A percentile compares a stretch with the other conserved stretches of the same genome.
These are phyloP conservation scores for Aspergillus brunneoviolaceus DNA, from an alignment of 2,329 filamentous ascomycete genomes.

Conservation along the genomic window DNA sequence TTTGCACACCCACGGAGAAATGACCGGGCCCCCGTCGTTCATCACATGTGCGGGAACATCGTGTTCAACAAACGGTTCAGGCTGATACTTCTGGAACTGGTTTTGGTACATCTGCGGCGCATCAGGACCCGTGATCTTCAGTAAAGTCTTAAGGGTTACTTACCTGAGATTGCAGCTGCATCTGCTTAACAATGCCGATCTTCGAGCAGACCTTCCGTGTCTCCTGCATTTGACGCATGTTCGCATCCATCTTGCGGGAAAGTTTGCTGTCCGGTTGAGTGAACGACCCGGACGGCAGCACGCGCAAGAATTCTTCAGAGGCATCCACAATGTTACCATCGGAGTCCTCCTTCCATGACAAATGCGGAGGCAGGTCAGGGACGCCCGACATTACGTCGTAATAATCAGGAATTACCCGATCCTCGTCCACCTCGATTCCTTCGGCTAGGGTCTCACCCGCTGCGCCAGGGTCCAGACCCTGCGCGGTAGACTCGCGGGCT, in stretches of 20 bases:
- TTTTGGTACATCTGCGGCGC: slow-evolving; percentile 82
- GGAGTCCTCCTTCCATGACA: slow-evolving; percentile 85
- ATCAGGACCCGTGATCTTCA: slow-evolving; percentile 9
- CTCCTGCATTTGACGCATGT: slow-evolving; percentile 93
- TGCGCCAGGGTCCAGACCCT: slow-evolving; percentile 50
- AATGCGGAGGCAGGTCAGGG: slow-evolving; percentile 74
- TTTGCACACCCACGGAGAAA: slow-evolving; percentile 78
- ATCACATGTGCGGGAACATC: slow-evolving; percentile 89
- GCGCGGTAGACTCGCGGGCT: slow-evolving; percentile 44
- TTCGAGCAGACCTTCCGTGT: slow-evolving; percentile 94
- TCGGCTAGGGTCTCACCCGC: slow-evolving; percentile 80
- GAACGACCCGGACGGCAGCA: slow-evolving; percentile 75
- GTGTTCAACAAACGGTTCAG: slow-evolving; percentile 79
- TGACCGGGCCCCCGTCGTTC: slow-evolving; percentile 82
- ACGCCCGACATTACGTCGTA: slow-evolving; percentile 85
- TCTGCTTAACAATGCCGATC: slow-evolving; percentile 97
- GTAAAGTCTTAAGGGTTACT: slow-evolving; percentile 20
- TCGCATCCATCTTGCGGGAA: slow-evolving; percentile 78
- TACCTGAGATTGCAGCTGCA: slow-evolving; percentile 97
- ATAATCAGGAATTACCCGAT: slow-evolving; percentile 86
- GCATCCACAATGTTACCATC: slow-evolving; percentile 88
- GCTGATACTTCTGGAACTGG: slow-evolving; percentile 95
- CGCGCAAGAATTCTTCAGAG: slow-evolving; percentile 76
- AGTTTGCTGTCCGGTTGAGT: slow-evolving; percentile 71
- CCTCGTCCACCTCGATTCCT: slow-evolving; percentile 87